Conservation (phyloP, 148 eudicot genomes). For the Selenicereus undatus region DNA sequence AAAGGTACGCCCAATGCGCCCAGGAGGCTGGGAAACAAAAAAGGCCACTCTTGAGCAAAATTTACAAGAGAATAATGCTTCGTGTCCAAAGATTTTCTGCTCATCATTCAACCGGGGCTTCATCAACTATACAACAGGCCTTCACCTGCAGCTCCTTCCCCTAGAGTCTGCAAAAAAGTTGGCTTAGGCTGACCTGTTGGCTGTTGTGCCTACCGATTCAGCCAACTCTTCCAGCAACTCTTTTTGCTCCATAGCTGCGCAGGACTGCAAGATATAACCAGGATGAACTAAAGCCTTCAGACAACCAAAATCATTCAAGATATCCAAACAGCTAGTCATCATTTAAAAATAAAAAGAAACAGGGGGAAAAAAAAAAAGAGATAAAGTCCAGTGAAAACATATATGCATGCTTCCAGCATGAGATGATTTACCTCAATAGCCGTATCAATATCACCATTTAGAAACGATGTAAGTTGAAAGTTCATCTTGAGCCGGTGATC, state of each 20-base stretch:
- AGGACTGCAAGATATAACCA: conserved; percentile 52
- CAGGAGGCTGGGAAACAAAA: too few species aligned
- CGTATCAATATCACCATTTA: conserved; percentile 79
- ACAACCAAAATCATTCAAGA: too few species aligned
- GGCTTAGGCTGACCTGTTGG: conserved; percentile 21
- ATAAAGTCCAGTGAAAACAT: too few species aligned
- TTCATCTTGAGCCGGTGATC: conserved; percentile 96
- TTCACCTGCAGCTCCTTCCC: neutral
- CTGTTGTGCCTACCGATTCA: conserved; percentile 41
- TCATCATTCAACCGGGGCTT: neutral
- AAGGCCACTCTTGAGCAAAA: neutral
- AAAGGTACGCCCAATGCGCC: too few species aligned
- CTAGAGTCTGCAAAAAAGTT: too few species aligned
- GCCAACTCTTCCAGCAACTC: conserved; percentile 84
- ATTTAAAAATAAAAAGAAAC: too few species aligned
- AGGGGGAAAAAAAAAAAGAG: neutral
- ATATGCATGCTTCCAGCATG: neutral
- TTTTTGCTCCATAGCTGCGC: conserved; percentile 77
- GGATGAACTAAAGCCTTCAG: neutral
- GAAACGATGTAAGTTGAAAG: conserved; percentile 80
- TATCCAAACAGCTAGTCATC: too few species aligned
- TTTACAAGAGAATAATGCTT: neutral
- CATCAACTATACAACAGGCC: neutral
- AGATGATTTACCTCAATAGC: conserved; percentile 69
- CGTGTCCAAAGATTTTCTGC: neutral